A percentile compares a stretch with the other conserved stretches of the same genome.
These are phyloP conservation scores for Neurospora hispaniola DNA, from an alignment of 495 filamentous ascomycete genomes.

Conservation along the genomic window DNA sequence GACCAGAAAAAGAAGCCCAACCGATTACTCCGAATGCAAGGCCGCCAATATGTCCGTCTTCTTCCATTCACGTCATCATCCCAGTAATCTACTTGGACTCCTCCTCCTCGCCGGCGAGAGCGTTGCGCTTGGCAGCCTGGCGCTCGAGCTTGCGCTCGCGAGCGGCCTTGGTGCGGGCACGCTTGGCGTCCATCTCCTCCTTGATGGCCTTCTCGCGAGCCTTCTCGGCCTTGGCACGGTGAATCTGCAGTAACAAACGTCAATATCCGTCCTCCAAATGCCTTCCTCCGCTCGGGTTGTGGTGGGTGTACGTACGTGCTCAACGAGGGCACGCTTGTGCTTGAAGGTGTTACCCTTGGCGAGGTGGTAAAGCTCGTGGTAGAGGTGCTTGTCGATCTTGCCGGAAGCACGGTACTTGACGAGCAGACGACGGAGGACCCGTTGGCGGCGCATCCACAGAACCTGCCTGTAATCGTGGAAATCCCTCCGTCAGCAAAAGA, in stretches of 20 bases:
- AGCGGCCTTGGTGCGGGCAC: conserved; percentile 98
- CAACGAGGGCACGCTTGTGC: conserved; percentile 99
- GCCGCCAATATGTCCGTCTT: conserved; percentile 33
- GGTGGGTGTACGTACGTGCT: conserved; percentile 71
- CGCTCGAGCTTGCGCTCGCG: conserved; percentile 93
- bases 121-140: conserved; percentile 77
- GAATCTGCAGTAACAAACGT: conserved; percentile 55
- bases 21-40: conserved; percentile 47
- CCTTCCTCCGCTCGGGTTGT: background rate
- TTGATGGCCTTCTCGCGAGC: conserved; percentile 84
- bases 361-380: conserved; percentile 99
- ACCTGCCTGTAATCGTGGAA: conserved; percentile 56
- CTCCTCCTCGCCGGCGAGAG: conserved; percentile 63
- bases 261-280: conserved; percentile 2
- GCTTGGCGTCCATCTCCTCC: conserved; percentile 99
- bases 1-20: conserved; percentile 41
- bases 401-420: conserved; percentile 98
- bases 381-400: conserved; percentile 99
- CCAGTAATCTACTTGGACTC: conserved; percentile 38
- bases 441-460: conserved; percentile 99
- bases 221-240: conserved; percentile 99
- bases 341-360: conserved; percentile 99
- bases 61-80: conserved; percentile 25
- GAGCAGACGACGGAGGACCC: conserved; percentile 94
- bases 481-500: conserved; percentile 18